These are phyloP conservation scores for Stagonosporopsis tanaceti DNA, from an alignment of 2,329 filamentous ascomycete genomes.

Conservation along the genomic window DNA sequence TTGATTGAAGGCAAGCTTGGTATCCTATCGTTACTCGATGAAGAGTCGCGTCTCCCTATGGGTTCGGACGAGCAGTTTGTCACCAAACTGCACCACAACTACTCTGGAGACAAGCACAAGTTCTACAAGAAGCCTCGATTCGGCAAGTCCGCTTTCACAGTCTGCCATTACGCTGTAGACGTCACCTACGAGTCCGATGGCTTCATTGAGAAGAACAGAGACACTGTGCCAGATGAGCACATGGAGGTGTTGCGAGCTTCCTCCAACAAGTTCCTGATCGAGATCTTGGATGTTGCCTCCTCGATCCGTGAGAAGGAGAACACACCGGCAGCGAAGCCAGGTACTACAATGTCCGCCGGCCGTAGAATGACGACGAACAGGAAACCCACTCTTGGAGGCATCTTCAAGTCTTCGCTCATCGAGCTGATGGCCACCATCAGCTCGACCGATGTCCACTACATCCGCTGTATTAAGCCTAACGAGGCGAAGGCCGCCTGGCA, in stretches of 20 bases:
- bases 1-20: slow-evolving; percentile 97
- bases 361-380: slow-evolving; percentile 92
- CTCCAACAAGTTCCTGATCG: slow-evolving; percentile 81
- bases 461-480: slow-evolving; percentile 98
- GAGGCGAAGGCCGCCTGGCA: slow-evolving; percentile 97
- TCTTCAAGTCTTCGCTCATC: slow-evolving; percentile 98
- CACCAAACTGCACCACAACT: slow-evolving; percentile 94
- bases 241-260: slow-evolving; percentile 90
- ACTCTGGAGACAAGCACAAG: slow-evolving; percentile 85
- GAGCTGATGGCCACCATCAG: slow-evolving; percentile 98
- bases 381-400: slow-evolving; percentile 96
- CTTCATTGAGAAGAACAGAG: slow-evolving; percentile 99
- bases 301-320: slow-evolving; percentile 89
- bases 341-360: slow-evolving; percentile 68
- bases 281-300: slow-evolving; percentile 85
- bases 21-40: slow-evolving; percentile 88
- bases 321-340: slow-evolving; percentile 73
- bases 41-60: slow-evolving; percentile 96
- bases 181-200: slow-evolving; percentile 99
- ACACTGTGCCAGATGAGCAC: slow-evolving; percentile 98
- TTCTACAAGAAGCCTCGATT: slow-evolving; percentile 99
- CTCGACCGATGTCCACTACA: slow-evolving; percentile 98
- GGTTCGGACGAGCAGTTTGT: slow-evolving; percentile 97
- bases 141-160: slow-evolving; percentile 95
- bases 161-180: slow-evolving; percentile 97